phyloP scores from a whole-genome alignment of 225 moss, liverwort and hornwort species.

The Climacium dendroides region DNA sequence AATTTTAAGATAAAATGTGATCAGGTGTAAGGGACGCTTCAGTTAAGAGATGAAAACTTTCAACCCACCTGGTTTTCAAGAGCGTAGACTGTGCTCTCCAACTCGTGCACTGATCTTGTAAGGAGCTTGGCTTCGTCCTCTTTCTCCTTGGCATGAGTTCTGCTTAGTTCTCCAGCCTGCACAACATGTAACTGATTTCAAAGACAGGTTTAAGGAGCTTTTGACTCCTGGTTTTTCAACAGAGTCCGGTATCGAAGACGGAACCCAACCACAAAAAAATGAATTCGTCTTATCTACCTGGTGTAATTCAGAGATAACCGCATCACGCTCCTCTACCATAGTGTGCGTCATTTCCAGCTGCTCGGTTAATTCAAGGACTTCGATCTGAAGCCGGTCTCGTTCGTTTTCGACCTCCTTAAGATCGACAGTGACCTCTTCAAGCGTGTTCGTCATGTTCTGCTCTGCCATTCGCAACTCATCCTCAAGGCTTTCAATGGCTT shows the following conservation, averaged over 20 bases:
- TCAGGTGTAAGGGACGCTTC: neutral
- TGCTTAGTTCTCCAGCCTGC: constrained; percentile 70
- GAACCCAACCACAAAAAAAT: neutral
- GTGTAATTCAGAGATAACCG: constrained; percentile 59
- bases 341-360: constrained; percentile 70
- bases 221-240: neutral
- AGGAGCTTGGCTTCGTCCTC: constrained; percentile 63
- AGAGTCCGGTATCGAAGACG: neutral
- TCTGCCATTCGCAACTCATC: constrained; percentile 61
- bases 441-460: constrained; percentile 32
- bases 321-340: constrained; percentile 48
- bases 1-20: neutral
- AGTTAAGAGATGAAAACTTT: neutral
- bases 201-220: neutral
- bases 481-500: constrained; percentile 48
- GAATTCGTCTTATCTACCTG: constrained; percentile 25
- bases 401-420: constrained; percentile 55
- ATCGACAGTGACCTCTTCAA: constrained; percentile 43
- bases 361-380: constrained; percentile 54
- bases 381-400: constrained; percentile 60
- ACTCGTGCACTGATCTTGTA: constrained; percentile 75
- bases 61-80: constrained; percentile 77
- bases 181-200: neutral
- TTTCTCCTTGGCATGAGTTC: constrained; percentile 51
- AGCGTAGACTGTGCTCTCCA: constrained; percentile 92